Conservation (phyloP, 805 yeast genomes). For the Zygosaccharomyces rouxii region DNA sequence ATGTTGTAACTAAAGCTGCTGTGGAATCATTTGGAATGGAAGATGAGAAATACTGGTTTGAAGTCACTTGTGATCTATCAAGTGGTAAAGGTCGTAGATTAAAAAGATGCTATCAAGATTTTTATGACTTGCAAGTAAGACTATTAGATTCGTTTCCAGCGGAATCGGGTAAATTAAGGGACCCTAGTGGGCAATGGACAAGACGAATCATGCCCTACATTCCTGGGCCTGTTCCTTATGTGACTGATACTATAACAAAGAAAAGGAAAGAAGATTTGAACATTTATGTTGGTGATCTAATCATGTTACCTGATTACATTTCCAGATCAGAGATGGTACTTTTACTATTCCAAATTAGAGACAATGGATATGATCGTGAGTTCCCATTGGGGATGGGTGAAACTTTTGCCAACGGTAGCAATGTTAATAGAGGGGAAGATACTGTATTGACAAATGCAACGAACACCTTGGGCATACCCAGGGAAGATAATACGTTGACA, state of each 20-base stretch:
- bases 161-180: slow-evolving; percentile 73
- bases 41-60: slow-evolving; percentile 86
- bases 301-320: slow-evolving; percentile 71
- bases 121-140: slow-evolving; percentile 86
- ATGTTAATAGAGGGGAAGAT: slow-evolving; percentile 10
- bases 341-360: slow-evolving; percentile 57
- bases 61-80: slow-evolving; percentile 60
- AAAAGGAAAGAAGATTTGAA: slow-evolving; percentile 54
- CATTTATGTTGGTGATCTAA: slow-evolving; percentile 53
- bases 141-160: slow-evolving; percentile 79
- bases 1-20: slow-evolving; percentile 44
- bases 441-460: slow-evolving; percentile 12
- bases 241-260: slow-evolving; percentile 66
- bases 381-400: slow-evolving; percentile 4
- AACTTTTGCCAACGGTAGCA: slow-evolving; percentile 4
- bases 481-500: slow-evolving; percentile 33
- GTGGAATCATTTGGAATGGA: slow-evolving; percentile 79
- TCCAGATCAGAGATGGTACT: slow-evolving; percentile 65
- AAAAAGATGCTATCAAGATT: slow-evolving; percentile 91
- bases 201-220: slow-evolving; percentile 84
- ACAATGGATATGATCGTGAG: slow-evolving; percentile 36
- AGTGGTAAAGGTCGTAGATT: slow-evolving; percentile 67
- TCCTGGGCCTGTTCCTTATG: slow-evolving; percentile 93
- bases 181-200: slow-evolving; percentile 51
- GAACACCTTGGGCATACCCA: slow-evolving; percentile 5